Conservation (phyloP, 2,329 filamentous ascomycete genomes). For the Alternaria triticina region DNA sequence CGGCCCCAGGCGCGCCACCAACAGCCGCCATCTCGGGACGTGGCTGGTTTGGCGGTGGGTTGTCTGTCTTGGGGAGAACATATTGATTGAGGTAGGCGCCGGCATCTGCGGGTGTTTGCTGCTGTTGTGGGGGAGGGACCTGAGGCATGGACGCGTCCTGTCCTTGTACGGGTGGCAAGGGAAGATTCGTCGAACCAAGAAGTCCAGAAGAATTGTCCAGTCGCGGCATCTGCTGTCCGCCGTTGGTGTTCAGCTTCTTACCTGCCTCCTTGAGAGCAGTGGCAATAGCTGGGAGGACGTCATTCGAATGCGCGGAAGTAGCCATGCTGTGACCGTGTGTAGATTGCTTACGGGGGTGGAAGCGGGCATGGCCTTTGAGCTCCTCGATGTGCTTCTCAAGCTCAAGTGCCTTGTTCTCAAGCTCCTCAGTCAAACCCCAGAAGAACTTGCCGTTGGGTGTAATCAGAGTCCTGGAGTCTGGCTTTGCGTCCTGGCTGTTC, state of each 20-base stretch:
- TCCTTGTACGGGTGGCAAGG: constrained; percentile 32
- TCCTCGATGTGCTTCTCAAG: constrained; percentile 63
- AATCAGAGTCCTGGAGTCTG: constrained; percentile 67
- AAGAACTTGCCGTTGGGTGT: constrained; percentile 79
- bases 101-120: constrained; percentile 42
- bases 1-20: constrained; percentile 40
- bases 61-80: constrained; percentile 45
- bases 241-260: constrained; percentile 39
- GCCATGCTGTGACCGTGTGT: constrained; percentile 19
- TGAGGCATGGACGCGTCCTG: constrained; percentile 24
- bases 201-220: constrained; percentile 30
- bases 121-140: constrained; percentile 25
- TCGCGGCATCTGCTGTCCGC: constrained; percentile 33
- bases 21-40: constrained; percentile 46
- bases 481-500: constrained; percentile 51
- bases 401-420: constrained; percentile 73
- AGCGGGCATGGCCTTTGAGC: constrained; percentile 35
- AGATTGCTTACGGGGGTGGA: constrained; percentile 36
- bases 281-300: constrained; percentile 44
- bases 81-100: constrained; percentile 46
- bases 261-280: constrained; percentile 46
- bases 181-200: constrained; percentile 29
- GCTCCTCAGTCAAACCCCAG: constrained; percentile 70
- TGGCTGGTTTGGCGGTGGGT: constrained; percentile 39
- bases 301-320: constrained; percentile 31